phyloP scores from a whole-genome alignment of 805 yeast species.

The Metschnikowia henanensis region DNA sequence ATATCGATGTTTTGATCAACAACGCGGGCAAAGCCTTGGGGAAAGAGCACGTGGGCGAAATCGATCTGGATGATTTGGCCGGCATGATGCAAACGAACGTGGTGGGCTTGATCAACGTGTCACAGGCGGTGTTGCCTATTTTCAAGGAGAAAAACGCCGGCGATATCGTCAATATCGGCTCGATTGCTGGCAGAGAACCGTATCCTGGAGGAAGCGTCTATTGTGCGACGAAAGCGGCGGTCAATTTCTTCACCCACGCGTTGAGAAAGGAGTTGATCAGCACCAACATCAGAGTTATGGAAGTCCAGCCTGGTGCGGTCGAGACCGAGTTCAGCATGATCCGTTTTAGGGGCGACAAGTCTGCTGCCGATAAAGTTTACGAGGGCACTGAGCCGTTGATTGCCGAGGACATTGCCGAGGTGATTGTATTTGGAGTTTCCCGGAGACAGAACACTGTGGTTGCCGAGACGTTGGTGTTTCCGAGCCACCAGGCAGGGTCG shows the following conservation, averaged over 20 bases:
- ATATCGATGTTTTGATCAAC: constrained; percentile 38
- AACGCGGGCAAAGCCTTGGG: constrained; percentile 45
- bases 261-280: constrained; percentile 38
- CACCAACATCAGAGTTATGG: constrained; percentile 38
- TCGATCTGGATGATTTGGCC: constrained; percentile 28
- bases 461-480: constrained; percentile 40
- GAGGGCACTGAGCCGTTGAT: constrained; percentile 35
- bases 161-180: constrained; percentile 38
- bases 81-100: constrained; percentile 42
- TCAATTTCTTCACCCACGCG: constrained; percentile 31
- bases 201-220: constrained; percentile 41
- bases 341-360: constrained; percentile 33
- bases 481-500: constrained; percentile 39
- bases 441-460: constrained; percentile 37
- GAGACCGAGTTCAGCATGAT: constrained; percentile 40
- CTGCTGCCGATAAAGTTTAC: constrained; percentile 33
- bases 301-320: constrained; percentile 43
- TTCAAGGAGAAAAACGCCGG: constrained; percentile 37
- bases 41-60: constrained; percentile 29
- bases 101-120: constrained; percentile 35
- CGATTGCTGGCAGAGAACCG: constrained; percentile 39
- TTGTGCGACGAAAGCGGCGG: constrained; percentile 41
- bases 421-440: constrained; percentile 36
- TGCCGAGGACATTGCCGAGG: constrained; percentile 40
- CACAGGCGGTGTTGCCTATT: constrained; percentile 39